Percentiles rank a stretch among this genome's conserved stretches.
Conservation (phyloP, 257 asterid genomes). For the Ilex aquifolium region DNA sequence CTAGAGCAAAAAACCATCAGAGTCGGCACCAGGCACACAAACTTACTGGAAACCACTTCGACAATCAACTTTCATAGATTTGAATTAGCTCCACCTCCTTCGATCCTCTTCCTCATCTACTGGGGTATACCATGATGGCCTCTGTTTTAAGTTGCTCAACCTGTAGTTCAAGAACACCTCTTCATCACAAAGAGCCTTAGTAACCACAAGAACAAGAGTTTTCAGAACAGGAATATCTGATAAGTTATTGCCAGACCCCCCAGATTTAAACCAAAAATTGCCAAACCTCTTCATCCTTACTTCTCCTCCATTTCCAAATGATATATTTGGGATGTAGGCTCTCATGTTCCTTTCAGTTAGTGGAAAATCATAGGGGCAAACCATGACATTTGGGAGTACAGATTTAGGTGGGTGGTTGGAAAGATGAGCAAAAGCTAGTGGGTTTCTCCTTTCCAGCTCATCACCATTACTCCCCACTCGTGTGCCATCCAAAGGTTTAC, state of each 20-base stretch:
- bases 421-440: slow-evolving; percentile 81
- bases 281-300: slow-evolving; percentile 60
- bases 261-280: slow-evolving; percentile 78
- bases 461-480: slow-evolving; percentile 34
- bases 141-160: slow-evolving; percentile 67
- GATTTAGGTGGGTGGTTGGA: slow-evolving; percentile 83
- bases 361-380: slow-evolving; percentile 80
- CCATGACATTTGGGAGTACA: slow-evolving; percentile 68
- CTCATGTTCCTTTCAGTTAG: slow-evolving; percentile 61
- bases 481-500: slow-evolving; percentile 61
- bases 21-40: too few species aligned
- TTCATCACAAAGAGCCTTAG: slow-evolving; percentile 60
- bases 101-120: slow-evolving; percentile 88
- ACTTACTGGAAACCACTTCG: too few species aligned
- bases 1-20: too few species aligned
- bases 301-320: slow-evolving; percentile 68
- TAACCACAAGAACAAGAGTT: slow-evolving; percentile 69
- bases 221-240: slow-evolving; percentile 44
- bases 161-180: slow-evolving; percentile 81
- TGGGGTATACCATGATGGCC: slow-evolving; percentile 85
- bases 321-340: slow-evolving; percentile 63
- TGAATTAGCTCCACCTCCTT: slow-evolving; percentile 63
- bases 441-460: slow-evolving; percentile 73
- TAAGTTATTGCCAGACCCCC: slow-evolving; percentile 43
- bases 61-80: background rate